Percentiles rank a stretch among this genome's conserved stretches.
These are phyloP conservation scores for Metschnikowia baotianmanensis DNA, from an alignment of 805 yeast genomes.

Conservation along the genomic window DNA sequence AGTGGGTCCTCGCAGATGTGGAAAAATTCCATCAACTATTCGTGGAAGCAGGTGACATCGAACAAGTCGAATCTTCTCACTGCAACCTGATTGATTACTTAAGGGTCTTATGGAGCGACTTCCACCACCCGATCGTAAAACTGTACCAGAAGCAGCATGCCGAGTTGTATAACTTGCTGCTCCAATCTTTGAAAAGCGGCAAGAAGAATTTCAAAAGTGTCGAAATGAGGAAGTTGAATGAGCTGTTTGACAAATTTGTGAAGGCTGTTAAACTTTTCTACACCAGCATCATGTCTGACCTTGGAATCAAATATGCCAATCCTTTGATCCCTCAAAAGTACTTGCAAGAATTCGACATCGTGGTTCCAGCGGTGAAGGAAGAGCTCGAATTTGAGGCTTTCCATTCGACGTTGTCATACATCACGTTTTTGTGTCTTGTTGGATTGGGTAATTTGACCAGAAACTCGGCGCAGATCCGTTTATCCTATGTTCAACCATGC, in stretches of 20 bases:
- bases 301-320: conserved; percentile 37
- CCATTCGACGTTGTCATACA: conserved; percentile 14
- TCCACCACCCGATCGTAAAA: conserved; percentile 64
- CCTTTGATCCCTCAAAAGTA: conserved; percentile 33
- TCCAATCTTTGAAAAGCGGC: conserved; percentile 14
- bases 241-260: conserved; percentile 47
- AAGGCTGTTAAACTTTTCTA: conserved; percentile 51
- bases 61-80: conserved; percentile 21
- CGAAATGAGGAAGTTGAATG: conserved; percentile 57
- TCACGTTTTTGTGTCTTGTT: conserved; percentile 17
- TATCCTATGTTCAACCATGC: conserved; percentile 16
- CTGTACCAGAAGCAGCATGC: conserved; percentile 46
- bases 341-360: conserved; percentile 28
- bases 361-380: not conserved
- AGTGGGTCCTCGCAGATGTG: conserved; percentile 39
- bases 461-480: conserved; percentile 11
- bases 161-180: conserved; percentile 20
- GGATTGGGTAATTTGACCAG: conserved; percentile 19
- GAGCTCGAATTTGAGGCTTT: conserved; percentile 8
- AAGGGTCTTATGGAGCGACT: conserved; percentile 56
- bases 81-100: conserved; percentile 36
- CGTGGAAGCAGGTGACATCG: conserved; percentile 2
- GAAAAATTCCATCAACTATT: conserved; percentile 26
- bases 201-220: conserved; percentile 34
- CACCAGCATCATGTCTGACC: conserved; percentile 37